These are phyloP conservation scores for Jaltomata sinuosa DNA, from an alignment of 257 asterid species.

Conservation along the genomic window DNA sequence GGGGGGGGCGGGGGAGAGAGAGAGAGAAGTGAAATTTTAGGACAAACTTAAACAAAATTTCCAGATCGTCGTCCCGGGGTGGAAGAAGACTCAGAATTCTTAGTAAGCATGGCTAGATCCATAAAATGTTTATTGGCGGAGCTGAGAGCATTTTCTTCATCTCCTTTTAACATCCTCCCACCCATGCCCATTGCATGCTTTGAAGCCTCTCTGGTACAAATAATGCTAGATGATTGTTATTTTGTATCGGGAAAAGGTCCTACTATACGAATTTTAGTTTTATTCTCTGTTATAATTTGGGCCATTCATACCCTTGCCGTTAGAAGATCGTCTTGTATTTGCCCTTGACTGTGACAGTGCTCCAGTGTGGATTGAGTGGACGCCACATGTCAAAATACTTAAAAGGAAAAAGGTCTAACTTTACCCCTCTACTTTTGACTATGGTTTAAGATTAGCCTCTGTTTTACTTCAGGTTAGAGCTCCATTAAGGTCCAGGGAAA, in stretches of 20 bases:
- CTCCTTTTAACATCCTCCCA: not conserved
- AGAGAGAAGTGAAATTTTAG: not conserved
- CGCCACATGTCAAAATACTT: not conserved
- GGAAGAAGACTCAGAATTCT: not conserved
- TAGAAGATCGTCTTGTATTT: not conserved
- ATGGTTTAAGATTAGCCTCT: too few species aligned
- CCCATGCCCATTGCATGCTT: not conserved
- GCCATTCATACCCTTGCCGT: not conserved
- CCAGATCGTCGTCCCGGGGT: not conserved
- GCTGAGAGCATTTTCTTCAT: not conserved
- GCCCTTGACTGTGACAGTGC: not conserved
- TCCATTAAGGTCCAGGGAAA: not conserved
- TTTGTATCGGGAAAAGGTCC: not conserved
- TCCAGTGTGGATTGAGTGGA: not conserved
- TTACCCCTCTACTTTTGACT: too few species aligned
- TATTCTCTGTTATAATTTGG: not conserved
- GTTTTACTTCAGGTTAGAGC: too few species aligned
- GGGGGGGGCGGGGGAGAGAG: too few species aligned
- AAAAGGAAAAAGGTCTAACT: not conserved
- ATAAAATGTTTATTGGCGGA: not conserved
- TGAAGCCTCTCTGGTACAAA: not conserved
- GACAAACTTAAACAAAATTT: not conserved
- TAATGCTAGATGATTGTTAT: not conserved
- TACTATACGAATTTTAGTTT: not conserved
- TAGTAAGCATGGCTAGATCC: not conserved